A percentile compares a stretch with the other conserved stretches of the same genome.
Conservation (phyloP, 192 early-diverging fungal genomes). For the Coemansia sp. region DNA sequence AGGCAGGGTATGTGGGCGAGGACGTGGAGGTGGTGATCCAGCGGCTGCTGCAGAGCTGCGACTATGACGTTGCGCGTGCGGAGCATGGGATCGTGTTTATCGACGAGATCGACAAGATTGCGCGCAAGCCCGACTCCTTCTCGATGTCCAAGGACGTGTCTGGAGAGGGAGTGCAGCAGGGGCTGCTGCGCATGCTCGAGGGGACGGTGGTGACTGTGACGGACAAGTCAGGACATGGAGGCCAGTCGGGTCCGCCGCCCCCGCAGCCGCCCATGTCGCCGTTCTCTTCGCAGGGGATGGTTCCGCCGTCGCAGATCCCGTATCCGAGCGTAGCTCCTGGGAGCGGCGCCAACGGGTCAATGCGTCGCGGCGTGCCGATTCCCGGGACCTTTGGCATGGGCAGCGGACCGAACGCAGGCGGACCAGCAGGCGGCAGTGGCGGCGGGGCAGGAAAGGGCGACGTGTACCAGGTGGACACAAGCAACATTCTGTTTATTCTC, state of each 20-base stretch:
- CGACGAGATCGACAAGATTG: constrained; percentile 92
- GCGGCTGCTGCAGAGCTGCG: constrained; percentile 80
- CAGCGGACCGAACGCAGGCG: background rate
- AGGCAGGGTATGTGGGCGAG: constrained; percentile 90
- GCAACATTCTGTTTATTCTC: constrained; percentile 87
- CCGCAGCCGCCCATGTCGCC: constrained; percentile 18
- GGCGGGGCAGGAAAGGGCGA: constrained; percentile 64
- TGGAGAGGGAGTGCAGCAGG: constrained; percentile 92
- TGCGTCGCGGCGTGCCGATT: constrained; percentile 42
- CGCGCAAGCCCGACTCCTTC: constrained; percentile 71
- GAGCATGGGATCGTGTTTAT: constrained; percentile 89
- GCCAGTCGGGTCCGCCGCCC: background rate
- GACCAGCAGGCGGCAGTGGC: constrained; percentile 18
- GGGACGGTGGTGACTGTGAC: constrained; percentile 86
- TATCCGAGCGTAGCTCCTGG: constrained; percentile 16
- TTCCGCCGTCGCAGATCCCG: constrained; percentile 21
- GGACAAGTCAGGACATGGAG: constrained; percentile 67
- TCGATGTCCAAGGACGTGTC: constrained; percentile 82
- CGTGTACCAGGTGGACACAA: constrained; percentile 83
- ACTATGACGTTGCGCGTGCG: constrained; percentile 82
- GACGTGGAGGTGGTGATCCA: constrained; percentile 88
- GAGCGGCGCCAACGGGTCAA: constrained; percentile 10
- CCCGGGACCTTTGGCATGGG: constrained; percentile 33
- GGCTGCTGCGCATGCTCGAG: constrained; percentile 82
- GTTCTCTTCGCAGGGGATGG: constrained; percentile 28